Evolutionary conservation across 2,329 filamentous ascomycete species (phyloP), one percentile per base, ranked within the genome.

Genomic region (Magnaporthiopsis rhizophila): DNA sequence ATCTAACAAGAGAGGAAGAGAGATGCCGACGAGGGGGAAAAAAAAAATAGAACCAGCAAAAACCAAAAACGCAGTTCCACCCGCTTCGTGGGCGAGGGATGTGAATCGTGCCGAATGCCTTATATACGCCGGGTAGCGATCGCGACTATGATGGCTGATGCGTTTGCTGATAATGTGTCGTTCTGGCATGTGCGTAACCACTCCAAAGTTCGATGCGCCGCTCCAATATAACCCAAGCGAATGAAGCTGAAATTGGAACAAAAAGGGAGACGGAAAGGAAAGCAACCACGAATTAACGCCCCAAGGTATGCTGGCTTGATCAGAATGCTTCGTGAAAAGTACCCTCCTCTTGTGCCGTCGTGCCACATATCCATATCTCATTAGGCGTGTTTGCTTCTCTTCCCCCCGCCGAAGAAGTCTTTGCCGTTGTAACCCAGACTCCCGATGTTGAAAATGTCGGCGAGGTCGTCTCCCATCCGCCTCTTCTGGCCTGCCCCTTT

Each of bases 381-480:
- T 61, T 65, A 82, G 62, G 73, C 72, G 65, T 86, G 83, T 62
- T 83, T 78, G 63, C 75, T 79, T 65, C 84, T 76, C 72, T 86
- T 86, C 18, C 74, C 73, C 58, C 77, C 75, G 18, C 80, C 79
- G 67, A 83, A 82, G 45, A 80, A 73, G 66, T 91, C 88, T 71
- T 88, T 89, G 64, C 70, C 71, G 65, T 71, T 69, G 65, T 83
- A 80, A 38, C 82, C 82, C 62, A 89, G 74, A 67, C 85, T 86
- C 63, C 86, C 85, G 9, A 90, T 78, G 71, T 91, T 89, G 72
- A 92, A 92, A 64, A 92, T 87, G 71, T 93, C 90, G 30, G 86
- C 85, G 70, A 90, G 83, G 69, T 90, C 89, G 69, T 62, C 61
- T 30, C 53, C 53, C n/a, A 91, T 82, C 70, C 89, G 85, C 58